Base-by-base conservation (phyloP, 2,329 filamentous ascomycete genomes). In the Sphaerulina musiva region DNA sequence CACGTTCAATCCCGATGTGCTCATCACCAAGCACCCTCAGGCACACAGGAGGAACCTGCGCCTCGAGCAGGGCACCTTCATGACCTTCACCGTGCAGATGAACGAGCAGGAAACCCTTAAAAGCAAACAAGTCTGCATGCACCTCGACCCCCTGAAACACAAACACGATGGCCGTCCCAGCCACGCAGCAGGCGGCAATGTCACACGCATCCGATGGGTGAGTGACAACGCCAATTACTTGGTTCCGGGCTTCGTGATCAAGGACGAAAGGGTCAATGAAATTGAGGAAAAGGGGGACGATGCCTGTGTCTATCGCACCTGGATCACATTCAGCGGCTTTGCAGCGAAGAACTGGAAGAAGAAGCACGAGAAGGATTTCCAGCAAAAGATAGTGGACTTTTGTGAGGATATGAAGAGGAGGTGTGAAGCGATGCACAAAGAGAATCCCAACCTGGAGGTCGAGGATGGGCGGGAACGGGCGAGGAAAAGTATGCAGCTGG, bases 211-310 rank as follows among this genome's bases (percentile, higher is more conserved):
- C 53, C 51, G 70, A 57, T 60, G 64, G 67, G 52, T 59, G 17
- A 60, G 66, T 39, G 67, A 69, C 48, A 68, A 69, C 48, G 64
- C 64, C 7, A 60, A 56, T 23, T 54, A 58, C 6, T 49, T 65
- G 20, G 53, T 69, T 8, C 66, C 67, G 0, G 59, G 59, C 1
- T 68, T 67, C 41, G 31, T 78, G 14, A 53, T 78, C 49, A 68
- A 64, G 47, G 70, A 72, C 31, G 74, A 78, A 59, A 64, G 75
- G 9, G 72, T 75, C n/a, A 75, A 77, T 57, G 76, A 78, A 65
- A 65, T 78, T 36, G 64, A 64, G 17, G 73, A 73, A 53, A 63
- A 68, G 6, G 68, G 68, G 34, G 65, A 67, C 6, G 57, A 55
- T 63, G 57, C 48, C 64, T 71, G 65, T 62, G 59, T 60, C n/a